Evolutionary conservation across 164 flowering plant species (phyloP), one percentile per base, ranked within the genome.

Genomic region (Berberis thunbergii): DNA sequence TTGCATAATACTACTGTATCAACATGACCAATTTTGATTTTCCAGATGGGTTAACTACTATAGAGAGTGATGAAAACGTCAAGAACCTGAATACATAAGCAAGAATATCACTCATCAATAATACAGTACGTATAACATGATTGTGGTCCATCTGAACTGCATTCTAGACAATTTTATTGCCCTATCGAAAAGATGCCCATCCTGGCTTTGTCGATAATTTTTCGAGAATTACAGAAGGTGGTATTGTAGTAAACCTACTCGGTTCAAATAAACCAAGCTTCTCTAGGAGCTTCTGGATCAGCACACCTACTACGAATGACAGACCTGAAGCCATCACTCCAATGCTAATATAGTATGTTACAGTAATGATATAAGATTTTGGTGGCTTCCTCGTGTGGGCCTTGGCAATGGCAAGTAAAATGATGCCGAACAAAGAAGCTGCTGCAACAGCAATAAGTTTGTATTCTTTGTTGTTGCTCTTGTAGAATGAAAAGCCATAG

Each of bases 401-500:
- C 69, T 78, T 82, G 43, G 70, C 79, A 7, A 69, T 63, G 39
- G 86, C 73, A 59, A 85, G 84, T 53, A 79, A n/a, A 54, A 67
- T 8, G 38, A 85, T 69, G 73, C 85, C 75, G 6, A 80, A 10
- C 13, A 83, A 58, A 61, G 86, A 75, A 68, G 77, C 82, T 11
- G 67, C 79, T 7, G 78, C 78, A 62, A 77, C 79, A 4, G 70
- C 76, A 1, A 77, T 57, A 52, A 82, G 73, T 75, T 76, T 82
- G 80, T 72, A 67, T 41, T 76, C 76, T 54, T 60, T 75, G 70
- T 76, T 62, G 43, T 73, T 69, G 5, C 74, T 78, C 60, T 70
- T 45, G 6, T 67, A 74, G 66, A 80, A 84, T 45, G 84, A 70
- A 77, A 84, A 79, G 52, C 77, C 83, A 41, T 82, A 84, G 4